Evolutionary conservation across 1,284 basidiomycete genomes (phyloP), one percentile per base, ranked within the genome.

Genomic region (Malassezia nana): DNA sequence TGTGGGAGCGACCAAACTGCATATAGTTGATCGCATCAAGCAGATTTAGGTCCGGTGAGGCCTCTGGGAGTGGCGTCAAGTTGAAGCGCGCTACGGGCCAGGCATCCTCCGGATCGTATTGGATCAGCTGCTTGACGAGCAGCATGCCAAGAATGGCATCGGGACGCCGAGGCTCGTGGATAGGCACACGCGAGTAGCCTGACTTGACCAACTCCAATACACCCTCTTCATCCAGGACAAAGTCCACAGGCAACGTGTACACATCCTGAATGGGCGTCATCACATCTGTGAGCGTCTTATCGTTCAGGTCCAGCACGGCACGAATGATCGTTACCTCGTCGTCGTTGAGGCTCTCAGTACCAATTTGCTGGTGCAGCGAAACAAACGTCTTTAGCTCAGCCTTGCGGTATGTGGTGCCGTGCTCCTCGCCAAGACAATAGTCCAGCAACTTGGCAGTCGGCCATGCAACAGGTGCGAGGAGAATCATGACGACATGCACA

Each of bases 1-100:
- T 79, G 76, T 98, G 92, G 0, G 89, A 88, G 46, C 90, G 83
- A 6, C 92, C 92, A 2, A 89, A 92, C 79, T 96, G 92, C 80
- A 73, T 73, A 60, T 67, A 78, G 55, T 77, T 77, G 51, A 75
- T 67, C 22, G 65, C 76, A 52, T 78, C 77, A 7, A 78, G 67
- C n/a, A 78, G 65, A n/a, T 75, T 89, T 62, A 89, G 89, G 18
- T 83, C 81, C 1, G 88, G 86, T 45, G 60, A 79, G 6, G 90
- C 90, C 76, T 98, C 91, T 0, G 92, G 92, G 3, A 96, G 76
- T n/a, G 91, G 87, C 0, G 71, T 75, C 38, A 78, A 64, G 24
- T 71, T 65, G 67, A 77, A 76, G 42, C 66, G 67, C n/a, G 74
- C 85, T 0, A 92, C 86, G 1, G 84, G 85, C 57, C 82, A 80